Percentiles rank a stretch among this genome's conserved stretches.
Evolutionary conservation across 495 filamentous ascomycete species (phyloP).

Genomic region (Venustampulla echinocandica): DNA sequence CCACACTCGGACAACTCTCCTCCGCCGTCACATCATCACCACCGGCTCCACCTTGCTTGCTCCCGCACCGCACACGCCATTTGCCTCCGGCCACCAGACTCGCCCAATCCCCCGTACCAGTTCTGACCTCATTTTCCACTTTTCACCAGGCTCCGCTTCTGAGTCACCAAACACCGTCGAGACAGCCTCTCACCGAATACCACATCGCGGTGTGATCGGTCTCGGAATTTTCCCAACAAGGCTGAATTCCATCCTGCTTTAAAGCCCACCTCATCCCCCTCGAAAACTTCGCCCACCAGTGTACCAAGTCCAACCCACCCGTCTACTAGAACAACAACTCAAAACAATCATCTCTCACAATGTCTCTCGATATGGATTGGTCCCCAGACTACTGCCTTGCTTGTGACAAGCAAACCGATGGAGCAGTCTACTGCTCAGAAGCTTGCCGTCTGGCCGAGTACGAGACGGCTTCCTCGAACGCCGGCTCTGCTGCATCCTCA

Average conservation of each 20-base stretch:
- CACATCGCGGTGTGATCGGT: too few species aligned
- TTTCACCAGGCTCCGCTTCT: too few species aligned
- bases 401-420: slow-evolving; percentile 82
- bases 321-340: background rate
- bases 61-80: slow-evolving; percentile 12
- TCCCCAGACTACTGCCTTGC: slow-evolving; percentile 88
- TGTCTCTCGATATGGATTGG: slow-evolving; percentile 72
- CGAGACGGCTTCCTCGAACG: slow-evolving; percentile 53
- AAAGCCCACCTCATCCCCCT: too few species aligned
- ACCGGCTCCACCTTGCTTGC: background rate
- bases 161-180: too few species aligned
- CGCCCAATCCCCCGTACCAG: slow-evolving; percentile 14
- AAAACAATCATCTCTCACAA: slow-evolving; percentile 23
- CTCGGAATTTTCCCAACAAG: too few species aligned
- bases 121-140: too few species aligned
- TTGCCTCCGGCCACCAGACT: slow-evolving; percentile 17
- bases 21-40: background rate
- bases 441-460: slow-evolving; percentile 82
- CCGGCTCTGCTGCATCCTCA: slow-evolving; percentile 47
- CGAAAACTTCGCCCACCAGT: background rate
- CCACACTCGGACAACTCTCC: background rate
- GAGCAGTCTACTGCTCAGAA: slow-evolving; percentile 84
- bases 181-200: too few species aligned
- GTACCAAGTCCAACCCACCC: background rate
- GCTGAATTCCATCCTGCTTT: too few species aligned